Evolutionary conservation across 2,329 filamentous ascomycete species (phyloP).

Genomic region (Chrysoporthe puriensis): DNA sequence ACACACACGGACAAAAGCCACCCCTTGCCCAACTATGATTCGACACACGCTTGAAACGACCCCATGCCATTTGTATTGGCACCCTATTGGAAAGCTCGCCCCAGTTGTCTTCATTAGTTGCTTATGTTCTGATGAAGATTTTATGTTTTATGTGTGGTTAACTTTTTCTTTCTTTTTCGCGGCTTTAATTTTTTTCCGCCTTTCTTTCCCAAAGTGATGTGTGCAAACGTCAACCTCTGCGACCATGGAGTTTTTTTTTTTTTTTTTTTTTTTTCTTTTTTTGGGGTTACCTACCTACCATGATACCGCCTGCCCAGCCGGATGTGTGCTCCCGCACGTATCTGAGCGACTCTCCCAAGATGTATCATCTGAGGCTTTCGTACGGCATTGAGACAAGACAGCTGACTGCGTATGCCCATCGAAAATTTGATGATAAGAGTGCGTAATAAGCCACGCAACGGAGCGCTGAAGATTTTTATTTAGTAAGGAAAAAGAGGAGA

Average conservation of each 20-base stretch:
- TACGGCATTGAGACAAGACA: too few species aligned
- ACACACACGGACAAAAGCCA: neutral
- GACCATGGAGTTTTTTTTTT: too few species aligned
- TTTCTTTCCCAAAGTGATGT: neutral
- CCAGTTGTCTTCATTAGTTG: neutral
- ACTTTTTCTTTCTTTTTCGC: neutral
- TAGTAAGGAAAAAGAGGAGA: neutral
- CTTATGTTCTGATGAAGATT: neutral
- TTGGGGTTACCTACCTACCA: too few species aligned
- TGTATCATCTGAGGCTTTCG: neutral
- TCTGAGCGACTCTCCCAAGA: neutral
- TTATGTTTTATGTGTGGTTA: neutral
- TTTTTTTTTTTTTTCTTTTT: too few species aligned
- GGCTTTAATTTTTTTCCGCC: too few species aligned
- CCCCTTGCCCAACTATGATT: neutral
- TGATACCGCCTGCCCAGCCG: too few species aligned
- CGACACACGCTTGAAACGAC: conserved; percentile 1
- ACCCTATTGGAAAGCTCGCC: neutral
- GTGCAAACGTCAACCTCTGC: too few species aligned
- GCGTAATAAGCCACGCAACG: neutral
- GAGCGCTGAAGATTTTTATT: neutral
- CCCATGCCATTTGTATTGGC: neutral
- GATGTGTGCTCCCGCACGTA: too few species aligned
- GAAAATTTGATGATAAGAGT: neutral
- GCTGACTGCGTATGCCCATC: too few species aligned